These are phyloP conservation scores for Mucor piriformis DNA, from an alignment of 371 early-diverging fungal species.

Conservation along the genomic window DNA sequence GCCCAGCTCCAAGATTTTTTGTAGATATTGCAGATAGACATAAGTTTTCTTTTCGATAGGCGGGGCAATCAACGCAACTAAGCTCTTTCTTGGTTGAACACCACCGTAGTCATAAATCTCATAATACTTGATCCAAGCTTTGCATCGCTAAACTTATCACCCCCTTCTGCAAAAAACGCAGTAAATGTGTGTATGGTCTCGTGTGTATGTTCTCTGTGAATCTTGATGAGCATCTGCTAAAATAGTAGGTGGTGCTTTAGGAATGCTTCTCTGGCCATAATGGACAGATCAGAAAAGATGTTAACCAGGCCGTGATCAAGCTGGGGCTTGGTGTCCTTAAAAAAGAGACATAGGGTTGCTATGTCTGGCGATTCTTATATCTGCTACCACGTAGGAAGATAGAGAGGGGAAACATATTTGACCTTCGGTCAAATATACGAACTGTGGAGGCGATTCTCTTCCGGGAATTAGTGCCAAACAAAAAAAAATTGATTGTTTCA, in stretches of 20 bases:
- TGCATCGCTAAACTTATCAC: conserved; percentile 5
- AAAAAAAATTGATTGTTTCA: too few species aligned
- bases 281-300: too few species aligned
- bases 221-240: conserved; percentile 16
- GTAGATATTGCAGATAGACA: conserved; percentile 7
- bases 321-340: too few species aligned
- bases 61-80: conserved; percentile 1
- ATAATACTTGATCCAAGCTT: conserved; percentile 12
- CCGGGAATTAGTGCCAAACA: too few species aligned
- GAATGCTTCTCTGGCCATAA: too few species aligned
- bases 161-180: conserved; percentile 15
- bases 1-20: conserved; percentile 6
- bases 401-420: too few species aligned
- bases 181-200: conserved; percentile 14
- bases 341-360: too few species aligned
- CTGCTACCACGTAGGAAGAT: too few species aligned
- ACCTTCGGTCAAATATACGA: too few species aligned
- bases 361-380: too few species aligned
- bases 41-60: conserved; percentile 10
- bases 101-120: conserved; percentile 14
- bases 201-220: conserved; percentile 10
- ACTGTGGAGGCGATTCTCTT: too few species aligned
- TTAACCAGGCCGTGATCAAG: too few species aligned
- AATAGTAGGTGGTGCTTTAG: background rate
- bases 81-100: conserved; percentile 12